Conservation (phyloP, 331 rosid species). For the Rosa hybrid region DNA sequence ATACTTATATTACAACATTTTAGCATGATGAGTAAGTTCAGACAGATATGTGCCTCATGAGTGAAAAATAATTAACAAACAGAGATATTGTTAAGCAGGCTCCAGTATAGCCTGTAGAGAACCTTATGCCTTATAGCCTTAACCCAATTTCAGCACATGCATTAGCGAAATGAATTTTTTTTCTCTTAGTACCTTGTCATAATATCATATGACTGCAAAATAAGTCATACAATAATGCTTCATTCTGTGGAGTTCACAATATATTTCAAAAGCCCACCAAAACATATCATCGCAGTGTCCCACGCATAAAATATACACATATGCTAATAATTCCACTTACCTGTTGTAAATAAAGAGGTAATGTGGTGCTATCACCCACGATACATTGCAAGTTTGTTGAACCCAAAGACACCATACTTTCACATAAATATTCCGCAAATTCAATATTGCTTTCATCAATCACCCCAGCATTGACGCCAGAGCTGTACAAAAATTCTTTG, state of each 20-base stretch:
- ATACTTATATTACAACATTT: background rate
- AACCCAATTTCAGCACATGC: background rate
- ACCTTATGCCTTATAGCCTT: background rate
- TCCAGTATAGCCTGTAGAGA: background rate
- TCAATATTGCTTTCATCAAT: constrained; percentile 78
- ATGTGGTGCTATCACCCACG: constrained; percentile 57
- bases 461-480: constrained; percentile 47
- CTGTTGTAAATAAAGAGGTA: constrained; percentile 74
- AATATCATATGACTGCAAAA: background rate
- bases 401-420: constrained; percentile 86
- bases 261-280: background rate
- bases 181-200: background rate
- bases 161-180: background rate
- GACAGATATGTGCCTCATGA: background rate
- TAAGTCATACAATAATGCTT: background rate
- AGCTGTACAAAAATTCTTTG: constrained; percentile 64
- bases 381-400: constrained; percentile 80
- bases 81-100: background rate
- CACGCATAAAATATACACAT: background rate
- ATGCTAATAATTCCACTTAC: constrained; percentile 35
- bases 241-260: background rate
- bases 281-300: background rate
- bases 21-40: background rate
- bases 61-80: background rate
- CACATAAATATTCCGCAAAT: constrained; percentile 79